Base-by-base conservation (phyloP, 31 red algal genomes). In the Endocladia muricata region DNA sequence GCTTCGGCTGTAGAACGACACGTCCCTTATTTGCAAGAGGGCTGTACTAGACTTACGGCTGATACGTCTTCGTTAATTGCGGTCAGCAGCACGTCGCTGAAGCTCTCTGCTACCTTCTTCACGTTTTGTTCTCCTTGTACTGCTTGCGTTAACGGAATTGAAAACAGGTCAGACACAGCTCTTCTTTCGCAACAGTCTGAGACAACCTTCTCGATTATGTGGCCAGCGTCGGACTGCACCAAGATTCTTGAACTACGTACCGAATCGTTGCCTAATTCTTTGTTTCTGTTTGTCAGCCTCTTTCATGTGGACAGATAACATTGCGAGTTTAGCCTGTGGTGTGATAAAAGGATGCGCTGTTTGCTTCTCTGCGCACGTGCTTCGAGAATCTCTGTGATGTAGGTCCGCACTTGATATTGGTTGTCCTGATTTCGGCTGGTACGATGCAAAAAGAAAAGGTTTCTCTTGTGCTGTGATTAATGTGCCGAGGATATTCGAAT, bases 11-110 rank as follows among this genome's bases (percentile, higher is more conserved):
- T n/a, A n/a, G n/a, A n/a, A n/a, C n/a, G n/a, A n/a, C n/a, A n/a
- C n/a, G n/a, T n/a, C n/a, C n/a, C n/a, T n/a, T n/a, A n/a, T n/a
- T n/a, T n/a, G n/a, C n/a, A n/a, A n/a, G 26, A 34, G 19, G 32
- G 23, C 25, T 56, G 23, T 29, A 32, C 35, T 37, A n/a, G 35
- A 74, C 47, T 4, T 79, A 88, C 85, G 22, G 65, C 40, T 51
- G 67, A 78, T 2, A 88, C 76, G 30, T 88, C 75, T 13, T 74
- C 66, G 76, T 78, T 88, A 33, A 80, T 73, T 30, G 44, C 68
- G 26, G 76, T 80, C 28, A 88, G 68, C 36, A 88, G 68, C 21
- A 61, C 49, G 63, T 88, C 76, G 55, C 75, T 88, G 68, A 80
- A 78, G 6, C 54, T 23, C n/a, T 68, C 26, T 15, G 85, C 85